Evolutionary conservation across 257 asterid genomes (phyloP).

Genomic region (Sherardia arvensis): DNA sequence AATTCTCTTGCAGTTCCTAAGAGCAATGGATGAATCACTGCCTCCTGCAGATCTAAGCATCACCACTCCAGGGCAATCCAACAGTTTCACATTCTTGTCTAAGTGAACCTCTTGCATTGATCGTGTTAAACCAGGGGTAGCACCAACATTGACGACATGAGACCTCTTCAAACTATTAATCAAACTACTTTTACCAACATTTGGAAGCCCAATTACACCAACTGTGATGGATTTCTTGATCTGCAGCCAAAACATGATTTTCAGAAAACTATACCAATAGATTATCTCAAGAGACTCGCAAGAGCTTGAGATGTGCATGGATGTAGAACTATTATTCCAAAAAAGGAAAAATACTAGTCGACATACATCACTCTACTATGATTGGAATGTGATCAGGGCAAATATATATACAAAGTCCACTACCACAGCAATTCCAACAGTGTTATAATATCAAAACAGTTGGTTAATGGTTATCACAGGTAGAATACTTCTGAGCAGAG

Average conservation of each 20-base stretch:
- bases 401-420: neutral
- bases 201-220: slow-evolving; percentile 91
- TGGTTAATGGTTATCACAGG: neutral
- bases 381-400: neutral
- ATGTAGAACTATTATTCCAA: neutral
- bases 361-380: neutral
- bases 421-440: neutral
- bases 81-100: slow-evolving; percentile 72
- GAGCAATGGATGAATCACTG: slow-evolving; percentile 65
- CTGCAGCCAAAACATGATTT: slow-evolving; percentile 34
- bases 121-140: slow-evolving; percentile 91
- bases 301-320: neutral
- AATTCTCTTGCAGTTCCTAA: slow-evolving; percentile 90
- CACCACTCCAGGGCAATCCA: slow-evolving; percentile 96
- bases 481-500: no score
- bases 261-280: slow-evolving; percentile 3
- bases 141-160: slow-evolving; percentile 85
- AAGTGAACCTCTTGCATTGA: slow-evolving; percentile 91
- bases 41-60: slow-evolving; percentile 68
- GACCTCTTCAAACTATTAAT: slow-evolving; percentile 86
- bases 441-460: neutral
- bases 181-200: slow-evolving; percentile 96
- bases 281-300: neutral
- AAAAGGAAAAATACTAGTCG: neutral
- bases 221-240: slow-evolving; percentile 87